Conservation (phyloP, 192 early-diverging fungal genomes). For the Coemansia sp. region DNA sequence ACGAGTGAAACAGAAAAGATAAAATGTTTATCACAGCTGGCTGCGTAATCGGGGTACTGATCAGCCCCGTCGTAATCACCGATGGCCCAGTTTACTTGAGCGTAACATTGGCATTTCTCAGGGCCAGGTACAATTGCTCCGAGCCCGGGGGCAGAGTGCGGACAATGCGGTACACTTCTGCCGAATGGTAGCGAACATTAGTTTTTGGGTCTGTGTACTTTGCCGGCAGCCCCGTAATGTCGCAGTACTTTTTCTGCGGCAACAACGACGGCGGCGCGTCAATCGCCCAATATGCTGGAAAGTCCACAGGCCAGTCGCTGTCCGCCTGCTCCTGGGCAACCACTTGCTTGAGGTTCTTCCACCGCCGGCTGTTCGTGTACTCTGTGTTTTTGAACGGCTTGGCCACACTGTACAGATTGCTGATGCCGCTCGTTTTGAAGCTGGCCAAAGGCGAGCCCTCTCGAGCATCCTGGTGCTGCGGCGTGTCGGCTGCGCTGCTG, state of each 20-base stretch:
- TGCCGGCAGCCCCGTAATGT: constrained; percentile 84
- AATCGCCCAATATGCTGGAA: constrained; percentile 76
- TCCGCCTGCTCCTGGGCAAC: constrained; percentile 66
- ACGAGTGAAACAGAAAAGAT: too few relatives aligned
- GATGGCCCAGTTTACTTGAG: constrained; percentile 52
- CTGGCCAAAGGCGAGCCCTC: constrained; percentile 39
- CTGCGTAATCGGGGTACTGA: background rate
- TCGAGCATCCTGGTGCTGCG: constrained; percentile 17
- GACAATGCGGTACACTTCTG: constrained; percentile 77
- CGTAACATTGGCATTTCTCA: constrained; percentile 76
- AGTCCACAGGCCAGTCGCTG: constrained; percentile 59
- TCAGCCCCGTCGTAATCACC: background rate
- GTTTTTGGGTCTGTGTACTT: constrained; percentile 89
- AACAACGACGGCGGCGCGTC: constrained; percentile 80
- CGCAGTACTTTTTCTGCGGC: constrained; percentile 89
- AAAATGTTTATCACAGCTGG: background rate
- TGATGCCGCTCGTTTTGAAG: constrained; percentile 45
- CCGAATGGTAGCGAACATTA: constrained; percentile 75
- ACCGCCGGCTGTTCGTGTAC: constrained; percentile 66
- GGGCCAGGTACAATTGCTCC: constrained; percentile 78
- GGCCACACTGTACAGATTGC: constrained; percentile 40
- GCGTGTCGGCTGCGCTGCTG: constrained; percentile 49
- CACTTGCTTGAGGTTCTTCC: constrained; percentile 82
- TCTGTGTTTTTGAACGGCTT: constrained; percentile 76
- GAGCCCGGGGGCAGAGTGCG: constrained; percentile 68